These are phyloP conservation scores for Quercus suber DNA, from an alignment of 306 rosid species.

Conservation along the genomic window DNA sequence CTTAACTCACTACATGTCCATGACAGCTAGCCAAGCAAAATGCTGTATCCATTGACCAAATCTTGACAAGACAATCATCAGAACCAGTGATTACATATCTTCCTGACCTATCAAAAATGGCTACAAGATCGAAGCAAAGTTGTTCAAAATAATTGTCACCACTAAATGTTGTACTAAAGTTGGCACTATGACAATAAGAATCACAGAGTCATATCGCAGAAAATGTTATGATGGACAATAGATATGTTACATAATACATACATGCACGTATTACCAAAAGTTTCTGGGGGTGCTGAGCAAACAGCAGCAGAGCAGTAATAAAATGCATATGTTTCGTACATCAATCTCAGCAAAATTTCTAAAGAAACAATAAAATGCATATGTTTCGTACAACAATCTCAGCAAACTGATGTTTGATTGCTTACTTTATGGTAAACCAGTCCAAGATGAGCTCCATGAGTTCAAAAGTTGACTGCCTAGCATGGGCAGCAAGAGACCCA, in stretches of 20 bases:
- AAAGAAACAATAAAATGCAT: neutral
- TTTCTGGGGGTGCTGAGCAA: neutral
- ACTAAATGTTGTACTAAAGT: neutral
- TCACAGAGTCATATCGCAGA: neutral
- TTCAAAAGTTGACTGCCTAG: no score
- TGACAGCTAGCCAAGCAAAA: conserved; percentile 86
- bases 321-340: neutral
- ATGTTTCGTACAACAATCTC: no score
- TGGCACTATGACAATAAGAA: neutral
- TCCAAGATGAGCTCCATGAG: no score
- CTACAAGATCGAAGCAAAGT: conserved; percentile 48
- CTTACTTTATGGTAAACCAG: no score
- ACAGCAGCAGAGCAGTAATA: neutral
- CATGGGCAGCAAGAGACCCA: no score
- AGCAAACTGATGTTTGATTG: no score
- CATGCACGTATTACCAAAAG: neutral
- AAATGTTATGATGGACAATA: neutral
- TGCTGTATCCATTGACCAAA: conserved; percentile 97
- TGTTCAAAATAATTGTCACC: conserved; percentile 2
- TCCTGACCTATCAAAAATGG: conserved; percentile 87
- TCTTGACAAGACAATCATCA: conserved; percentile 88
- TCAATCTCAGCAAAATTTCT: neutral
- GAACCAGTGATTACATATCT: conserved; percentile 90
- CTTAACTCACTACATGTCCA: conserved; percentile 75
- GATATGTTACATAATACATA: neutral